These are phyloP conservation scores for Cucurbita argyrosperma DNA, from an alignment of 306 rosid species.

Conservation along the genomic window DNA sequence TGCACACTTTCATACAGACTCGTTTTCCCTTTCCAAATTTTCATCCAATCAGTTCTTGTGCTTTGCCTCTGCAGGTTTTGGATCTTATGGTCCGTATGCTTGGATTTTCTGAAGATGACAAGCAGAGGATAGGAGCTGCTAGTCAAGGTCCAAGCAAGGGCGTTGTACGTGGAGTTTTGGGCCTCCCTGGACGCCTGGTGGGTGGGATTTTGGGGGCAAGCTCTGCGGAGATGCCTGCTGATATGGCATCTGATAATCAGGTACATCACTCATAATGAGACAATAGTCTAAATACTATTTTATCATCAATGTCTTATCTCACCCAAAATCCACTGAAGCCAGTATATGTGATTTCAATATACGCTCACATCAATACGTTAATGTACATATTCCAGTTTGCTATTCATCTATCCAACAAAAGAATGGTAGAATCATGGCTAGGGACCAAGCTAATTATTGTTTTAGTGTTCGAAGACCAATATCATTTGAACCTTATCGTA, in stretches of 20 bases:
- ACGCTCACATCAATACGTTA: neutral
- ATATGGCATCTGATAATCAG: slow-evolving; percentile 59
- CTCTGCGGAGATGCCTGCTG: slow-evolving; percentile 36
- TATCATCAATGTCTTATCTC: neutral
- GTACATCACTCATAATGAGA: neutral
- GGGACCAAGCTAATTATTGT: neutral
- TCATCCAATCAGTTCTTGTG: neutral
- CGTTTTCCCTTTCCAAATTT: neutral
- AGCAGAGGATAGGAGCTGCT: slow-evolving; percentile 82
- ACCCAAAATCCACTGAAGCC: neutral
- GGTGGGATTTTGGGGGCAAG: slow-evolving; percentile 83
- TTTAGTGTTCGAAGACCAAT: neutral
- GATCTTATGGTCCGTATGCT: slow-evolving; percentile 97
- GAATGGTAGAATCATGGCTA: neutral
- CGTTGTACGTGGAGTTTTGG: slow-evolving; percentile 90
- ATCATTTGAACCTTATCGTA: neutral
- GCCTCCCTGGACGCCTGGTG: slow-evolving; percentile 86
- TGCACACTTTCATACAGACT: neutral
- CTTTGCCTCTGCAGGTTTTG: slow-evolving; percentile 43
- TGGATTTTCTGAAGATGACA: slow-evolving; percentile 85
- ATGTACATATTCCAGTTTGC: neutral
- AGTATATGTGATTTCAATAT: neutral
- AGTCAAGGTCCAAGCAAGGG: slow-evolving; percentile 81
- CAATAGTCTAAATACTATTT: neutral
- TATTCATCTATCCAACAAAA: neutral